Conservation (phyloP, 2,329 filamentous ascomycete genomes). For the Atkinsonella hypoxylon region DNA sequence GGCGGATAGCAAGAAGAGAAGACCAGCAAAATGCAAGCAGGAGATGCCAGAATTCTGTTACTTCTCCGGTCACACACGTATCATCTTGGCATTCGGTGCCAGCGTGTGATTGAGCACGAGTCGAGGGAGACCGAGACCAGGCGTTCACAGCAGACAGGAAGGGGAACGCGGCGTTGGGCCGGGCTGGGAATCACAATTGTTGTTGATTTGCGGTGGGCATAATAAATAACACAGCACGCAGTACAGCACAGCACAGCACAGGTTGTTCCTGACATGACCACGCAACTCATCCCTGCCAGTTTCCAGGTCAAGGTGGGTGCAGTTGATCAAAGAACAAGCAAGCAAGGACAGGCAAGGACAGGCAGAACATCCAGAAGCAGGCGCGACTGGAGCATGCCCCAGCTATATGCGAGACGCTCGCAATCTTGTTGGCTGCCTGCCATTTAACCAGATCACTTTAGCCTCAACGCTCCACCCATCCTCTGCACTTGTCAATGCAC, state of each 20-base stretch:
- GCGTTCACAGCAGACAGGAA: not conserved
- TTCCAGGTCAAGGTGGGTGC: no score
- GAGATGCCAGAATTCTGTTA: conserved; percentile 3
- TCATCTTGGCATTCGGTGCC: not conserved
- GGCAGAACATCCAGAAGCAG: not conserved
- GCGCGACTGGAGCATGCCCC: not conserved
- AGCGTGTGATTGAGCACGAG: not conserved
- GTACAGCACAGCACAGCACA: no score
- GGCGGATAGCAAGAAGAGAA: not conserved
- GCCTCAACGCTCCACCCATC: not conserved
- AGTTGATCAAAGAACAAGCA: no score
- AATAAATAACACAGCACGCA: no score
- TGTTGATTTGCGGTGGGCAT: not conserved
- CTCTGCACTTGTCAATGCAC: not conserved
- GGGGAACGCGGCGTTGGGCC: not conserved
- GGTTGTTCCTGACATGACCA: no score
- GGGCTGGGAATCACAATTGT: not conserved
- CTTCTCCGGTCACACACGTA: not conserved
- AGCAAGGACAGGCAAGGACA: no score
- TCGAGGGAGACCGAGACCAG: conserved; percentile 3
- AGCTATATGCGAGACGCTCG: no score
- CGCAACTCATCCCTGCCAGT: no score
- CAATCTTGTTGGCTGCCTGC: not conserved
- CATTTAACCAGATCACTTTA: not conserved
- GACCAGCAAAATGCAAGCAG: not conserved